phyloP scores from a whole-genome alignment of 768 basidiomycete species.

The Leccinum rimulosum region DNA sequence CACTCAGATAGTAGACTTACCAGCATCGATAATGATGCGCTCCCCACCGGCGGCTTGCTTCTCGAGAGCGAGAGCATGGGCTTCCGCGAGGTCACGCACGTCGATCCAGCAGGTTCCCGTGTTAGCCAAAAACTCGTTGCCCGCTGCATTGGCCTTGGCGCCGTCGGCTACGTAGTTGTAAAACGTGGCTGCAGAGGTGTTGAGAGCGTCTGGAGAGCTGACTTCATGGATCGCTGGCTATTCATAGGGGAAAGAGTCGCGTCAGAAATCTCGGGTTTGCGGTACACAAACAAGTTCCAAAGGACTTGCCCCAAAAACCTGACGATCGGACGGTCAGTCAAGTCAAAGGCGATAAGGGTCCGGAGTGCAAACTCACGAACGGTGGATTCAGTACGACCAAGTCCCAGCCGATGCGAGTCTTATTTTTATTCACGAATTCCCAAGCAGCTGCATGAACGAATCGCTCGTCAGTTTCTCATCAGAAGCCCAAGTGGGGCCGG shows the following conservation, averaged over 20 bases:
- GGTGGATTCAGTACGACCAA: slow-evolving; percentile 42
- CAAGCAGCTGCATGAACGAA: slow-evolving; percentile 42
- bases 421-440: slow-evolving; percentile 40
- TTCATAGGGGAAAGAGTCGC: neutral
- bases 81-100: slow-evolving; percentile 54
- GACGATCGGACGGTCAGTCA: neutral
- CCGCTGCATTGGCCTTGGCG: slow-evolving; percentile 17
- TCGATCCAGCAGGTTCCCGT: slow-evolving; percentile 41
- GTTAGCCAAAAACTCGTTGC: slow-evolving; percentile 25
- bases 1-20: slow-evolving; percentile 12
- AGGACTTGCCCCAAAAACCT: slow-evolving; percentile 31
- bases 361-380: slow-evolving; percentile 22
- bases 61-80: slow-evolving; percentile 52
- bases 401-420: slow-evolving; percentile 36
- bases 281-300: neutral
- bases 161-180: slow-evolving; percentile 33
- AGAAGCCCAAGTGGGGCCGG: neutral
- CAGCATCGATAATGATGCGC: slow-evolving; percentile 50
- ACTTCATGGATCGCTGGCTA: slow-evolving; percentile 46
- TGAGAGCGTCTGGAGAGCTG: slow-evolving; percentile 33
- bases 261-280: neutral
- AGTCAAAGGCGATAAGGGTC: neutral
- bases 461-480: neutral
- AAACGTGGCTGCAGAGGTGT: slow-evolving; percentile 37
- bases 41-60: slow-evolving; percentile 53